A percentile compares a stretch with the other conserved stretches of the same genome.
phyloP scores from a whole-genome alignment of 1,139 yeast species.

The Candida sp. region DNA sequence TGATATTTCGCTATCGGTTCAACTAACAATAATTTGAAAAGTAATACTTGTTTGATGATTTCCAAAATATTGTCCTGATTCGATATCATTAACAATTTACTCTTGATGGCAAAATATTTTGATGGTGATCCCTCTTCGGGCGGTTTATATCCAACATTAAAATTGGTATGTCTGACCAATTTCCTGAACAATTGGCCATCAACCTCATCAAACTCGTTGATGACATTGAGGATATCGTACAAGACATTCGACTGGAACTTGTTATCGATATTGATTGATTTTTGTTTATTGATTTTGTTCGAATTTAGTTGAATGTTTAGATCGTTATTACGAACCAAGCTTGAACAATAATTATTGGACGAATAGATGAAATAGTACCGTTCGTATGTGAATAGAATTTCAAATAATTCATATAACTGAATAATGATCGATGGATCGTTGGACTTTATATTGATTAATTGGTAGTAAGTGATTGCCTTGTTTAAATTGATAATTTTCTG shows the following conservation, averaged over 20 bases:
- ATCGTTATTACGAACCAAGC: conserved; percentile 18
- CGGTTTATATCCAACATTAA: conserved; percentile 5
- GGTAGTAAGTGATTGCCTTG: conserved; percentile 35
- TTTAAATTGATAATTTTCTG: conserved; percentile 31
- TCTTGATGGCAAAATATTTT: conserved; percentile 14
- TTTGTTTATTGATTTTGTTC: conserved; percentile 1
- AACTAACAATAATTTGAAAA: conserved; percentile 30
- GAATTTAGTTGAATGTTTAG: conserved; percentile 10
- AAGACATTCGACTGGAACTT: conserved; percentile 8
- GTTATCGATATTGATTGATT: conserved; percentile 3
- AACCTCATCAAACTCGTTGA: conserved; percentile 9
- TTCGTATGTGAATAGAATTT: conserved; percentile 30
- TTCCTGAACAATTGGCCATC: conserved; percentile 3
- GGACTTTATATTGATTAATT: conserved; percentile 26
- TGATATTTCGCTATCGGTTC: conserved; percentile 19
- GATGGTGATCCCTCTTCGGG: conserved; percentile 16
- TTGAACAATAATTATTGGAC: conserved; percentile 21
- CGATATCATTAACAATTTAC: conserved; percentile 11
- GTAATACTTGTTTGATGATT: conserved; percentile 18
- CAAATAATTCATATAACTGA: conserved; percentile 35
- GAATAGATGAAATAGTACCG: conserved; percentile 29
- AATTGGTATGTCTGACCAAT: neutral
- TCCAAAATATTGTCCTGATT: conserved; percentile 14
- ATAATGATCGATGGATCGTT: conserved; percentile 17
- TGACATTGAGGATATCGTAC: conserved; percentile 13